Evolutionary conservation across 2,329 filamentous ascomycete genomes (phyloP).

Genomic region (Beauveria caledonica): DNA sequence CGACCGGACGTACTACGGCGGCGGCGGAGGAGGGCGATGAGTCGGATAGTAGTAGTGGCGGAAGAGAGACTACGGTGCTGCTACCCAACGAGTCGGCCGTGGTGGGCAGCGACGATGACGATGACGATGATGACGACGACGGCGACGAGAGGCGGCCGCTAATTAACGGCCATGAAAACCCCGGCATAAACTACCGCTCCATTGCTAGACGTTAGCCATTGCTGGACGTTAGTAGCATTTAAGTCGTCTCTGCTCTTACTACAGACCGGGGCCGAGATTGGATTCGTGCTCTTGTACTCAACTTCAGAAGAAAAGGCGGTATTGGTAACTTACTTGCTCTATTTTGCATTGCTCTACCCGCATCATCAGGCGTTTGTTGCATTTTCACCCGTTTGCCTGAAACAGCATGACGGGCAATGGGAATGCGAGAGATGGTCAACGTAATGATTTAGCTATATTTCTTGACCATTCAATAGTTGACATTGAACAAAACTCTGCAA

Average conservation of each 20-base stretch:
- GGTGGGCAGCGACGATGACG: constrained; percentile 13
- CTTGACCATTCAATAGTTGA: background rate
- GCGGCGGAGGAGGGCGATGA: constrained; percentile 22
- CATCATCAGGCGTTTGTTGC: background rate
- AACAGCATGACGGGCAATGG: too few species aligned
- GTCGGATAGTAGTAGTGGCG: constrained; percentile 25
- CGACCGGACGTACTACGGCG: constrained; percentile 15
- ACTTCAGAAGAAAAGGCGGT: background rate
- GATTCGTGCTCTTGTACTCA: background rate
- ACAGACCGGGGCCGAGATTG: background rate
- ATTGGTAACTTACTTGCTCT: background rate
- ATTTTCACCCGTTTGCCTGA: background rate
- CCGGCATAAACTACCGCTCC: background rate
- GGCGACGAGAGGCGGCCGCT: constrained; percentile 13
- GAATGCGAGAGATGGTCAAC: background rate
- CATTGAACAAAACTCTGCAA: background rate
- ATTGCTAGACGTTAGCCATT: background rate
- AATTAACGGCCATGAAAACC: constrained; percentile 7
- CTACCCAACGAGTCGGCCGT: constrained; percentile 18
- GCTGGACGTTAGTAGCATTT: background rate
- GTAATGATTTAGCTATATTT: background rate
- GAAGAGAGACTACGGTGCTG: constrained; percentile 14
- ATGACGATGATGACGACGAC: constrained; percentile 10
- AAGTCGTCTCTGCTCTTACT: background rate
- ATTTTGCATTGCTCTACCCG: background rate